Evolutionary conservation across 2,329 filamentous ascomycete genomes (phyloP), one percentile per base, ranked within the genome.

Genomic region (Paraphaeosphaeria minitans): DNA sequence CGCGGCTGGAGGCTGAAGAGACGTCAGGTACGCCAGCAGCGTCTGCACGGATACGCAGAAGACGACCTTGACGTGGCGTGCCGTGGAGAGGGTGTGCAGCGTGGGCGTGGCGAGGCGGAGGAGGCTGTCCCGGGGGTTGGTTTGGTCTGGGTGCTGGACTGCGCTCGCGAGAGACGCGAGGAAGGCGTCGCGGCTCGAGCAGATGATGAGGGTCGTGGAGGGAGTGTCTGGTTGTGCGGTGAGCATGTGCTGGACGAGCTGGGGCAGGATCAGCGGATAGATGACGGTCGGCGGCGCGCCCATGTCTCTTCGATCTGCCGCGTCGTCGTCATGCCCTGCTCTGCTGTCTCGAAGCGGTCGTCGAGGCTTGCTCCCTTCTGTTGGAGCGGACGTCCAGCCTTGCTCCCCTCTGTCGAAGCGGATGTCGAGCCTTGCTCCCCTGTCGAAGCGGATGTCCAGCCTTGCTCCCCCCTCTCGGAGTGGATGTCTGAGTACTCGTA

Each of bases 11-110:
- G 14, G 39, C 12, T 19, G 77, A 77, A 86, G 83, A 53, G 85
- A 82, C 43, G 89, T 82, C 19, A 97, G 82, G 68, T 89, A 91
- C 37, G 91, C 91, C 55, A 92, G 88, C 7, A 97, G 84, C 74
- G 91, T 88, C 22, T 90, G 87, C 55, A 95, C 83, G 2, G 89
- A 92, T 0, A 91, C 87, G 55, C 87, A 85, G 77, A 96, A 97
- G 37, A 86, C 79, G 9, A 93, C 76, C 55, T 85, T 86, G 62
- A 96, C 84, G 67, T 88, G 86, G 31, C 87, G 85, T 8, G 91
- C 89, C 3, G 85, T 83, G 48, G 88, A 85, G 29, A 93, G 81
- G 62, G 91, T 84, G 55, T 87, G 84, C 14, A 97, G 84, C 0
- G 90, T 87, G 29, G 88, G 85, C 16, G 82, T 79, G 7, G 91